Percentiles rank a stretch among this genome's conserved stretches.
Conservation (phyloP, 1,139 yeast genomes). For the Pichia sp. region DNA sequence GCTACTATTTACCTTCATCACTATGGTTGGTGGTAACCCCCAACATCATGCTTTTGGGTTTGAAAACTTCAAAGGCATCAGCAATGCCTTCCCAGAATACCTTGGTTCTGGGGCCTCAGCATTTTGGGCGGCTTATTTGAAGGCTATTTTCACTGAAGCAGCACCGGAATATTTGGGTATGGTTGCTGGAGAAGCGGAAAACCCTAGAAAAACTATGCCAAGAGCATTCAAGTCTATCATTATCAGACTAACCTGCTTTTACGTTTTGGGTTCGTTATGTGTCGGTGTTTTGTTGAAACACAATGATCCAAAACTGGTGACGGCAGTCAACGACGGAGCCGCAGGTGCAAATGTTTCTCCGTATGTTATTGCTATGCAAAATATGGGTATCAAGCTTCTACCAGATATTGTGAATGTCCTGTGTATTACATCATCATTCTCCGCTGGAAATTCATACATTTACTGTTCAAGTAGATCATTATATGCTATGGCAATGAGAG, state of each 20-base stretch:
- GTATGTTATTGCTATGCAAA: constrained; percentile 21
- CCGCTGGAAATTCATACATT: constrained; percentile 33
- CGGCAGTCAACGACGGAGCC: constrained; percentile 16
- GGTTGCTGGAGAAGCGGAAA: constrained; percentile 44
- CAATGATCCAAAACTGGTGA: constrained; percentile 14
- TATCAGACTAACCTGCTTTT: constrained; percentile 29
- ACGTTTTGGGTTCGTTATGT: constrained; percentile 23
- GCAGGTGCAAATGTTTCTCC: constrained; percentile 24
- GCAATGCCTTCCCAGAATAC: constrained; percentile 48
- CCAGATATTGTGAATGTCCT: constrained; percentile 29
- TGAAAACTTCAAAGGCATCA: constrained; percentile 50
- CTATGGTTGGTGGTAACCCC: constrained; percentile 51
- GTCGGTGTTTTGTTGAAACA: constrained; percentile 19
- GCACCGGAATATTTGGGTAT: constrained; percentile 48
- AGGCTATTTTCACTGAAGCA: constrained; percentile 46
- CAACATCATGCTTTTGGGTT: constrained; percentile 52
- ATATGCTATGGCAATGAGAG: constrained; percentile 30
- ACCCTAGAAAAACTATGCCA: constrained; percentile 42
- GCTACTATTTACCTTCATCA: constrained; percentile 36
- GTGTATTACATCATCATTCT: constrained; percentile 28
- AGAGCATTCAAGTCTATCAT: constrained; percentile 32
- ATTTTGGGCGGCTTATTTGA: constrained; percentile 51
- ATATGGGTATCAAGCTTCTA: constrained; percentile 20
- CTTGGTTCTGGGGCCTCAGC: constrained; percentile 36
- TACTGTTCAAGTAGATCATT: constrained; percentile 32